Evolutionary conservation across 306 rosid genomes (phyloP).

Genomic region (Potentilla sterilis): DNA sequence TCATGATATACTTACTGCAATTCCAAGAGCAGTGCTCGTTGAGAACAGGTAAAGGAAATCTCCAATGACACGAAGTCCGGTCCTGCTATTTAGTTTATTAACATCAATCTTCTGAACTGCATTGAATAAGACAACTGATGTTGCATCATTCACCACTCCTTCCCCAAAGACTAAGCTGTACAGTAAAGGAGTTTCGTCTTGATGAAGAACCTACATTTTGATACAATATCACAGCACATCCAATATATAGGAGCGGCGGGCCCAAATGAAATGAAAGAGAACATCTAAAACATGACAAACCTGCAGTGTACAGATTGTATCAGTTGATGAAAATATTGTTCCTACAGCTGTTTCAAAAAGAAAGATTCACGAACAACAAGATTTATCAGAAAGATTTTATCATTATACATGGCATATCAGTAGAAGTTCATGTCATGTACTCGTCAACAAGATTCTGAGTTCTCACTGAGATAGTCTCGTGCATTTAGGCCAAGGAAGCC

Average conservation of each 20-base stretch:
- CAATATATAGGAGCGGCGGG: slow-evolving; percentile 4
- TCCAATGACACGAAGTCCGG: slow-evolving; percentile 40
- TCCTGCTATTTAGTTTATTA: slow-evolving; percentile 30
- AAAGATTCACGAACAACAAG: slow-evolving; percentile 17
- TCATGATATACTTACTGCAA: slow-evolving; percentile 47
- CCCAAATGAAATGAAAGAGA: slow-evolving; percentile 28
- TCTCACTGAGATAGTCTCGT: slow-evolving; percentile 71
- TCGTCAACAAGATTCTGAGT: background rate
- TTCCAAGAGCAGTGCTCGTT: slow-evolving; percentile 78
- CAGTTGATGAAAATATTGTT: slow-evolving; percentile 84
- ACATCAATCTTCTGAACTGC: slow-evolving; percentile 80
- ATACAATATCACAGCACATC: slow-evolving; percentile 12
- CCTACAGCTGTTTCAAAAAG: slow-evolving; percentile 65
- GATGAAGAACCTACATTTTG: slow-evolving; percentile 69
- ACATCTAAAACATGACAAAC: slow-evolving; percentile 45
- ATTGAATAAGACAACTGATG: slow-evolving; percentile 87
- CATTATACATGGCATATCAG: background rate
- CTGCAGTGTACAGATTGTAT: slow-evolving; percentile 94
- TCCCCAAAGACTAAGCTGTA: slow-evolving; percentile 95
- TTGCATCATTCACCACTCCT: slow-evolving; percentile 96
- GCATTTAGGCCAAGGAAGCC: slow-evolving; percentile 53
- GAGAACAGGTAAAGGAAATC: slow-evolving; percentile 75
- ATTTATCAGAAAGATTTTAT: background rate
- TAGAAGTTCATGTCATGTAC: background rate
- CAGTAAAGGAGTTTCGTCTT: slow-evolving; percentile 82